phyloP scores from a whole-genome alignment of 371 early-diverging fungal species.

The Phascolomyces articulosus region DNA sequence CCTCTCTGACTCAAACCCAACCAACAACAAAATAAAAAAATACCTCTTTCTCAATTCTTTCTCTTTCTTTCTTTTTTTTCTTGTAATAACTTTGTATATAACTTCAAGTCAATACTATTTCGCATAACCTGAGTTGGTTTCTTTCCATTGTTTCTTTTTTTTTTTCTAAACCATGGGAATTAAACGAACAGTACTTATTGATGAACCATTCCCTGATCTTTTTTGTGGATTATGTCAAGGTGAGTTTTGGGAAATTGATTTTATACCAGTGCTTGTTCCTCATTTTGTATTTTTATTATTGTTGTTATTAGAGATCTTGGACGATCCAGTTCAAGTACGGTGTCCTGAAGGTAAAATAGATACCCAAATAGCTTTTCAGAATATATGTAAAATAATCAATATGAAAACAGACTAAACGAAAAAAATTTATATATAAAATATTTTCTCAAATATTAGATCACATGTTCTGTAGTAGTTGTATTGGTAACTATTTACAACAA shows the following conservation, averaged over 20 bases:
- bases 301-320: slow-evolving; percentile 38
- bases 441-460: slow-evolving; percentile 33
- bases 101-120: too few relatives aligned
- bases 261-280: too few relatives aligned
- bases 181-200: slow-evolving; percentile 38
- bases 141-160: neutral
- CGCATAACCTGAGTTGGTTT: too few relatives aligned
- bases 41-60: too few relatives aligned
- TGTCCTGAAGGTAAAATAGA: slow-evolving; percentile 53
- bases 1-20: too few relatives aligned
- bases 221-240: slow-evolving; percentile 52
- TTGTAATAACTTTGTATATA: too few relatives aligned
- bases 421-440: neutral
- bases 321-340: slow-evolving; percentile 54
- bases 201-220: slow-evolving; percentile 46
- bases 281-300: neutral
- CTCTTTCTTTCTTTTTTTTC: too few relatives aligned
- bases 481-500: slow-evolving; percentile 35
- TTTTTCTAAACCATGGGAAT: slow-evolving; percentile 12
- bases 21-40: too few relatives aligned
- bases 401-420: too few relatives aligned
- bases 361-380: neutral
- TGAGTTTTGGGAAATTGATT: slow-evolving; percentile 10
- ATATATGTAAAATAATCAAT: neutral
- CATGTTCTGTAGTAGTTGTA: slow-evolving; percentile 50